These are phyloP conservation scores for Caulochytrium protostelioides DNA, from an alignment of 371 early-diverging fungal genomes.

Conservation along the genomic window DNA sequence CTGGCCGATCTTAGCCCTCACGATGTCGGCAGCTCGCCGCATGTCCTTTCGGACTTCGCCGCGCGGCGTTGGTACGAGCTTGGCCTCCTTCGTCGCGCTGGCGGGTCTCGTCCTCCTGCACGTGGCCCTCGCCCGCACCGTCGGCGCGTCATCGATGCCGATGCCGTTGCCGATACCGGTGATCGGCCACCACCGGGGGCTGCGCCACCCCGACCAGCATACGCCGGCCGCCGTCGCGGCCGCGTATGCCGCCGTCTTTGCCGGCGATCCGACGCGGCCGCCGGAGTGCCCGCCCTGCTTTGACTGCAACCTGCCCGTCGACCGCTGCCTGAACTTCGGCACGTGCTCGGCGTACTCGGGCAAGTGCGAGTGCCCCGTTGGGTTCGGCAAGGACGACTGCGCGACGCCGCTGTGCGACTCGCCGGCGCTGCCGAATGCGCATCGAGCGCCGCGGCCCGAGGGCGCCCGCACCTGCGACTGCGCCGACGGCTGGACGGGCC, in stretches of 20 bases:
- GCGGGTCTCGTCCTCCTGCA: not conserved
- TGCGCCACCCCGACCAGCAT: no score
- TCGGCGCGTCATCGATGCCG: not conserved
- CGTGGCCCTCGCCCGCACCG: not conserved
- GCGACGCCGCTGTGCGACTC: constrained; percentile 18
- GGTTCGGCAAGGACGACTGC: no score
- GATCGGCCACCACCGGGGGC: no score
- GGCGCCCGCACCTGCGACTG: constrained; percentile 39
- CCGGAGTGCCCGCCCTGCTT: constrained; percentile 71
- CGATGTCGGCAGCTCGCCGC: not conserved
- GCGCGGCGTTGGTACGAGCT: not conserved
- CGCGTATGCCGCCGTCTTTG: no score
- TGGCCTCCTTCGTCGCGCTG: not conserved
- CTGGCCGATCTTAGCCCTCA: no score
- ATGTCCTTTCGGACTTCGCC: not conserved
- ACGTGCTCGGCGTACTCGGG: constrained; percentile 56
- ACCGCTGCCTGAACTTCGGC: constrained; percentile 54
- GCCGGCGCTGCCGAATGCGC: no score
- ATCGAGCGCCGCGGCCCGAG: constrained; percentile 30
- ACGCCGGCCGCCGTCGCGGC: no score
- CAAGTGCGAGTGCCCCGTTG: constrained; percentile 52
- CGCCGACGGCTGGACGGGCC: constrained; percentile 62
- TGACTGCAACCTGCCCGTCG: constrained; percentile 51
- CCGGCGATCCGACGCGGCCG: no score
- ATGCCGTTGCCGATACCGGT: not conserved